Base-by-base conservation (phyloP, 495 filamentous ascomycete species). In the Peziza echinospora region DNA sequence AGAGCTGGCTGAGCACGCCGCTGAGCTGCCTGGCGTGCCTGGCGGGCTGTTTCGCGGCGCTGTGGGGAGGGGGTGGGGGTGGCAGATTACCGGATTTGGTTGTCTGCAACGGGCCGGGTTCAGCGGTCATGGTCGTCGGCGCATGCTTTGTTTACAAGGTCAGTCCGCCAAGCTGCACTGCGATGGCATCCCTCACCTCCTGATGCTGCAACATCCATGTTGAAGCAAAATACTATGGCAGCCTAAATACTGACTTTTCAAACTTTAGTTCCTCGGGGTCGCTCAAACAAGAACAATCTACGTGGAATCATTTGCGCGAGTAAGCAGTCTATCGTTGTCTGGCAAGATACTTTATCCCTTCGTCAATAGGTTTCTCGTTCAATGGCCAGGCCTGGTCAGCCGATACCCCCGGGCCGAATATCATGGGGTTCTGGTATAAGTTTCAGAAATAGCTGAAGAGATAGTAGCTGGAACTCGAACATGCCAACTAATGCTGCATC, bases 231-330 rank as follows among this genome's bases (percentile, higher is more conserved):
- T n/a, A n/a, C n/a, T n/a, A n/a, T n/a, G n/a, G n/a, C n/a, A n/a
- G n/a, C n/a, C n/a, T n/a, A n/a, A n/a, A n/a, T n/a, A n/a, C n/a
- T n/a, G n/a, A n/a, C n/a, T n/a, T n/a, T 24, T 6, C 26, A 47
- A 11, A 34, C 21, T 3, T 47, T 61, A 51, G 47, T 55, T 59
- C 25, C 26, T 59, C 21, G 55, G 56, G 5, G 24, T 55, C 34
- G 67, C 64, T 28, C 70, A 68, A 57, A 72, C 86, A 55, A 71
- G 76, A 39, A 78, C 71, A 5, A 68, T 96, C 19, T 96, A 86
- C 58, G 70, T 93, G 11, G 89, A 97, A 70, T 84, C 76, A 23
- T 96, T 84, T 78, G 91, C 89, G 1, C 71, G 86, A 16, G 78
- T 89, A 3, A 73, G 65, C 47, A 75, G 69, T 8, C 58, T 93